Base-by-base conservation (phyloP, 208 protist genomes). In the Trypanosoma mega region DNA sequence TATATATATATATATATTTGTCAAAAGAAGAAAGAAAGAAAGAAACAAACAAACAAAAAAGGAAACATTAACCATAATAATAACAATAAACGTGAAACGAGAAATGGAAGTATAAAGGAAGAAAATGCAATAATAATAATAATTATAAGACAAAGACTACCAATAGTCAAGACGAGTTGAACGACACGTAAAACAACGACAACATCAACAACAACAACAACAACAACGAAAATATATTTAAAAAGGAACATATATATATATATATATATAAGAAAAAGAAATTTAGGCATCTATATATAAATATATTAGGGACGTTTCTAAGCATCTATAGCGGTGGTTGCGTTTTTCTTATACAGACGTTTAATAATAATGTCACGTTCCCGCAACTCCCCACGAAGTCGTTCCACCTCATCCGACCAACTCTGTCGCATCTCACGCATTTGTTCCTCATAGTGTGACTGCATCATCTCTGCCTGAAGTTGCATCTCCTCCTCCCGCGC, bases 341-440 rank as follows among this genome's bases (percentile, higher is more conserved):
- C 20, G 16, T 52, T 8, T 21, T 51, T 31, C 51, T 78, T 71
- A 51, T 70, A 87, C 43, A 87, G 58, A 23, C 71, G 73, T 27
- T 78, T 67, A n/a, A 94, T 80, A 6, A 70, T 67, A 52, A 85
- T 73, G 44, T 94, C 87, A 29, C 79, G 73, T 33, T 94, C 87
- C 36, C 79, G 68, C 0, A 94, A 37, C 9, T 81, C 74, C 7
- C 65, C 51, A 36, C 78, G 70, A 26, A 90, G 74, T 8, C 75
- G 73, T 34, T 80, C 84, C 16, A 76, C 60, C 31, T 82, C 74
- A 1, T 64, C 55, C n/a, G 67, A 65, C 47, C 82, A 71, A 27
- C 59, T 75, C 3, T 65, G 55, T 2, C 66, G 46, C 39, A 80
- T 43, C 20, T 78, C 73, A 55, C 67, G 49, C 37, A 94, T 49